Conservation (phyloP, 768 basidiomycete species). For the Mrakia frigida region DNA sequence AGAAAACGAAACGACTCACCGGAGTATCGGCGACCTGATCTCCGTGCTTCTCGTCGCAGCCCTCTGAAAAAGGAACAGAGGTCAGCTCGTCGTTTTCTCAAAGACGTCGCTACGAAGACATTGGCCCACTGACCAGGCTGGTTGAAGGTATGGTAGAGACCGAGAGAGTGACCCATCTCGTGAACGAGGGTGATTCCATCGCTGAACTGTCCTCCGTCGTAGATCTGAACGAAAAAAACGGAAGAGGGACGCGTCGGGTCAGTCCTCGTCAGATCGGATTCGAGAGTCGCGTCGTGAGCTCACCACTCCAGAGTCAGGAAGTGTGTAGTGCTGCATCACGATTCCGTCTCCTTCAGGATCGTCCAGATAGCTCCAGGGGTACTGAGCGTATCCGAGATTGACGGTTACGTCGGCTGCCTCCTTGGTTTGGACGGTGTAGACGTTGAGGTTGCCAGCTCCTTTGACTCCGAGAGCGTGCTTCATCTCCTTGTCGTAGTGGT, state of each 20-base stretch:
- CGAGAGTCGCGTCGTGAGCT: background rate
- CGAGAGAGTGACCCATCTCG: background rate
- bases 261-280: no score
- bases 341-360: background rate
- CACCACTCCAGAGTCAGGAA: background rate
- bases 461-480: background rate
- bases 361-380: background rate
- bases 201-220: background rate
- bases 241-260: no score
- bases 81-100: background rate
- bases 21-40: background rate
- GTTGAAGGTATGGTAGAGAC: background rate
- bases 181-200: background rate
- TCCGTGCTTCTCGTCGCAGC: background rate
- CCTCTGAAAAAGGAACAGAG: background rate
- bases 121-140: slow-evolving; percentile 5
- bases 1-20: background rate
- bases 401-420: no score
- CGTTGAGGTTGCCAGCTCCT: background rate
- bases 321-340: background rate
- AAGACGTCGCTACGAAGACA: no score
- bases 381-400: background rate
- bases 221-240: no score
- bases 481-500: background rate
- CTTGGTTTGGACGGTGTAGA: background rate